Base-by-base conservation (phyloP, 2,329 filamentous ascomycete species). In the Rhinocladiella mackenziei region DNA sequence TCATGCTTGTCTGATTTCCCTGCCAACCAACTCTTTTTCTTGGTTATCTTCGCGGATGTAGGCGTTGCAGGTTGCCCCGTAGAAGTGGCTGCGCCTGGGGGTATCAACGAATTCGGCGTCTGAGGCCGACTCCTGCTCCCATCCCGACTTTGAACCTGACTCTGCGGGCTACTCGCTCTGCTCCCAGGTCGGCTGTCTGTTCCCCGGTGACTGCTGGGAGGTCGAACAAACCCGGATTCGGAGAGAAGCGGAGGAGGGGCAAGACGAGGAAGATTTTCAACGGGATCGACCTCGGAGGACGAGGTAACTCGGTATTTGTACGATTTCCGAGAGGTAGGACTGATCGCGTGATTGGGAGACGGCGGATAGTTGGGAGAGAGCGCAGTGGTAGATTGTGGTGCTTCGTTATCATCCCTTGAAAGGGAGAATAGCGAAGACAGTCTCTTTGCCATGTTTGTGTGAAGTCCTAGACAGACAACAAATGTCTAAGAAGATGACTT, bases 21-120 rank as follows among this genome's bases (percentile, higher is more conserved):
- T 1, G 68, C 64, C 41, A 72, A 60, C 69, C 69, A 72, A 54
- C 66, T 71, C 45, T 62, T 63, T 38, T 65, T 62, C 54, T 70
- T 71, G 11, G 29, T 19, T 11, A 50, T 32, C 33, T 51, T 57
- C 2, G 26, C 39, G 8, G 53, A 50, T 7, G 42, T 38, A 8
- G 54, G 47, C 7, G 53, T 53, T 6, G 41, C 34, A 15, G 52
- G 43, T 13, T 31, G 31, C n/a, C 41, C 45, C 9, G 51, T 46
- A 19, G 53, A 50, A 5, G 20, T 19, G 10, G 30, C 13, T 13
- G 37, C 30, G 29, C 35, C 41, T 7, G 45, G 43, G 13, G 52
- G 43, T 14, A 44, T 48, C 22, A 53, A 28, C 23, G 50, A 22
- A 22, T 19, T 51, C 2, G 56, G 56, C 18, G 56, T 57, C 30